Evolutionary conservation across 176 grass and related monocot species (phyloP).

Genomic region (Raddia guianensis): DNA sequence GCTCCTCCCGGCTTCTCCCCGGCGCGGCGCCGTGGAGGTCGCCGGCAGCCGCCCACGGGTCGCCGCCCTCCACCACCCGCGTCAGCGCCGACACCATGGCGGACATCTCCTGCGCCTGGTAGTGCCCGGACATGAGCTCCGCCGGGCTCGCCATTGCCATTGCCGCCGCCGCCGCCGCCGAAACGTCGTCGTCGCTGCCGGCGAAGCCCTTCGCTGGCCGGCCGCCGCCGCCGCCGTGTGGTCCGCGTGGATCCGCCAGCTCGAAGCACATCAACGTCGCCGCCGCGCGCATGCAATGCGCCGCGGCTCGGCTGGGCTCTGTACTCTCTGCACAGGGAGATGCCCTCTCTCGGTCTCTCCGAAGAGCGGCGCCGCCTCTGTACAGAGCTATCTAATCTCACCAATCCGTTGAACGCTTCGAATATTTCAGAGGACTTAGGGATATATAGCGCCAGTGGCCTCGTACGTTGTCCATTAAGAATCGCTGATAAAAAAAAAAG

Average conservation of each 20-base stretch:
- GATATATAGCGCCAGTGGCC: conserved; percentile 38
- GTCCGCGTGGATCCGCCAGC: conserved; percentile 50
- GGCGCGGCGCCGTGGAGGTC: background rate
- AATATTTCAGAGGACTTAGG: conserved; percentile 38
- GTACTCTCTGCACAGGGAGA: too few relatives aligned
- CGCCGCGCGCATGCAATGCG: conserved; percentile 23
- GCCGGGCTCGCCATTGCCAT: conserved; percentile 20
- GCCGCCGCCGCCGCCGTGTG: conserved; percentile 26
- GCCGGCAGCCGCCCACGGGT: conserved; percentile 9
- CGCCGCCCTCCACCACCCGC: conserved; percentile 55
- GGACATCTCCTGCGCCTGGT: conserved; percentile 62
- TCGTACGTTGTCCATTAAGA: background rate
- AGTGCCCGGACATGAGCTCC: conserved; percentile 47
- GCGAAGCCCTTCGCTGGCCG: conserved; percentile 18
- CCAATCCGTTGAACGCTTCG: conserved; percentile 28
- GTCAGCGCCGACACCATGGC: conserved; percentile 78
- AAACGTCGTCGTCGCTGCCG: background rate
- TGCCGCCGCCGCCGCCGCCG: conserved; percentile 12
- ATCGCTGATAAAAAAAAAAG: background rate
- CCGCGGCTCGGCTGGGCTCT: background rate
- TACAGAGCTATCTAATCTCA: background rate
- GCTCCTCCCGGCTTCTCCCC: conserved; percentile 30
- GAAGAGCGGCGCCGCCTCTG: background rate
- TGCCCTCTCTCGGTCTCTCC: background rate
- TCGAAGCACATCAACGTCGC: conserved; percentile 47